A percentile compares a stretch with the other conserved stretches of the same genome.
Evolutionary conservation across 768 basidiomycete species (phyloP).

Genomic region (Naganishia friedmannii): DNA sequence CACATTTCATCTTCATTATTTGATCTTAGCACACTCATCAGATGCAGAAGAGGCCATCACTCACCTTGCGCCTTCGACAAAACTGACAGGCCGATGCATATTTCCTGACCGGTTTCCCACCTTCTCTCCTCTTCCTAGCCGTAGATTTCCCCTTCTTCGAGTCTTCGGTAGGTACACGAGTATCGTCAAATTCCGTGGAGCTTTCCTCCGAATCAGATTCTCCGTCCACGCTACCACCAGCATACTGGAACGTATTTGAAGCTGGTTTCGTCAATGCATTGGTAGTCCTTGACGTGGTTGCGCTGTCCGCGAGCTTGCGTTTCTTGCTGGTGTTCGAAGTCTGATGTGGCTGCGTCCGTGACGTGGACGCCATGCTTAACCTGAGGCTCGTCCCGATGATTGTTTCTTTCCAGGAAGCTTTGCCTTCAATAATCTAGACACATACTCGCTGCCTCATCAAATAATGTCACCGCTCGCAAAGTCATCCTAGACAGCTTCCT

Average conservation of each 20-base stretch:
- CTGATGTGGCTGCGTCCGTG: neutral
- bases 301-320: neutral
- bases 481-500: too few species aligned
- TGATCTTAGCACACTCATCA: too few species aligned
- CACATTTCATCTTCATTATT: conserved; percentile 12
- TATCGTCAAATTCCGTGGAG: neutral
- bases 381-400: neutral
- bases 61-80: conserved; percentile 10
- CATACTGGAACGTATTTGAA: neutral
- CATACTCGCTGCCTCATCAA: too few species aligned
- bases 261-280: neutral
- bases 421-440: too few species aligned
- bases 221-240: neutral
- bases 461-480: too few species aligned
- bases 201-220: neutral
- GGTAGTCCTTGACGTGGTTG: neutral
- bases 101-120: conserved; percentile 8
- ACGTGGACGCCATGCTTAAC: neutral
- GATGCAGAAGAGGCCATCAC: too few species aligned
- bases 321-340: neutral
- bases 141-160: neutral
- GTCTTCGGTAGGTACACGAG: neutral
- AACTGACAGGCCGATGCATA: conserved; percentile 16
- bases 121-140: neutral
- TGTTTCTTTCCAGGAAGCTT: neutral